phyloP scores from a whole-genome alignment of 495 filamentous ascomycete species.

The Lophiostoma macrostomum region DNA sequence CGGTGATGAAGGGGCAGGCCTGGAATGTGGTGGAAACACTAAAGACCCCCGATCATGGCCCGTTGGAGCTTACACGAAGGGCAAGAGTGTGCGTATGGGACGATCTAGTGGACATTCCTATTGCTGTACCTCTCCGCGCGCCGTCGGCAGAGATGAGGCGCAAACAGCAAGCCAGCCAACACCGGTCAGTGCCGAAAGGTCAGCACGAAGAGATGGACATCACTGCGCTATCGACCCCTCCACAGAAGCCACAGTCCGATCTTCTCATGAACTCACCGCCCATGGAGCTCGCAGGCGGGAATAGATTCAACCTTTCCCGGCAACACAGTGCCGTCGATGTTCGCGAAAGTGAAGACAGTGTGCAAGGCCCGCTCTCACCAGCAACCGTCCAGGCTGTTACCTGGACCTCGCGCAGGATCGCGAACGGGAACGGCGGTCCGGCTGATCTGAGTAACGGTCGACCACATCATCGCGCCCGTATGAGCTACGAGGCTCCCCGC shows the following conservation, averaged over 20 bases:
- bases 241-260: constrained; percentile 57
- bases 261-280: constrained; percentile 67
- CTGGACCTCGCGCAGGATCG: constrained; percentile 37
- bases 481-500: constrained; percentile 45
- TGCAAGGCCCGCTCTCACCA: constrained; percentile 40
- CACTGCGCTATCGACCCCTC: constrained; percentile 61
- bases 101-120: constrained; percentile 90
- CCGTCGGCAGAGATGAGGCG: constrained; percentile 66
- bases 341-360: constrained; percentile 39
- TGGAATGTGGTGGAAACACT: constrained; percentile 99
- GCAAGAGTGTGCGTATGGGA: constrained; percentile 96
- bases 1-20: constrained; percentile 98
- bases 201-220: constrained; percentile 91
- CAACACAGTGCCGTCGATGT: constrained; percentile 50
- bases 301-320: constrained; percentile 77
- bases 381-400: constrained; percentile 27
- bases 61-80: constrained; percentile 85
- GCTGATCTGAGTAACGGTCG: constrained; percentile 6
- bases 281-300: constrained; percentile 71
- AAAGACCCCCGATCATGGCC: constrained; percentile 87
- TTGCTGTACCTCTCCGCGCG: constrained; percentile 82
- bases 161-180: constrained; percentile 49
- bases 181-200: constrained; percentile 34
- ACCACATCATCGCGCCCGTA: constrained; percentile 19
- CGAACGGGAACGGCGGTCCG: neutral